These are phyloP conservation scores for Ophiostoma angusticollis DNA, from an alignment of 2,329 filamentous ascomycete genomes.

Conservation along the genomic window DNA sequence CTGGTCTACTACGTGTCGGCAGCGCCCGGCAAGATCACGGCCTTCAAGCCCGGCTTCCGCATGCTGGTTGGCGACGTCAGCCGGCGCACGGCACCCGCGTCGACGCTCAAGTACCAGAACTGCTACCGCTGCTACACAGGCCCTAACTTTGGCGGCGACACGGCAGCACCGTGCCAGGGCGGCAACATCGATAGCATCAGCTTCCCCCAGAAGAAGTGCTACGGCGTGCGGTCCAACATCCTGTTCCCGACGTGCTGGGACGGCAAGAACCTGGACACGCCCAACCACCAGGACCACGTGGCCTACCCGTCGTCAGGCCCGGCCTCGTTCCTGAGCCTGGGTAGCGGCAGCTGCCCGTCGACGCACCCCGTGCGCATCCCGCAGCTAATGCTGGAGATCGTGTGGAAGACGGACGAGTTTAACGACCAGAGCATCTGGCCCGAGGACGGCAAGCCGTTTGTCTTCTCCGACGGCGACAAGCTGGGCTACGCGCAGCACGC, in stretches of 20 bases:
- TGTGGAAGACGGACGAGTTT: constrained; percentile 30
- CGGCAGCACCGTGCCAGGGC: constrained; percentile 30
- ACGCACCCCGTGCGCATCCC: constrained; percentile 29
- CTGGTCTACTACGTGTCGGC: constrained; percentile 33
- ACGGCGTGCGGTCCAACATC: constrained; percentile 32
- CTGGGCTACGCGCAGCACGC: constrained; percentile 30
- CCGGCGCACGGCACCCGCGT: constrained; percentile 21
- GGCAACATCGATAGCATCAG: constrained; percentile 26
- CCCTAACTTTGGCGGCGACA: constrained; percentile 32
- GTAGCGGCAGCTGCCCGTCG: constrained; percentile 27
- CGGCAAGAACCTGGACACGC: constrained; percentile 32
- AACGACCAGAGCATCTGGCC: constrained; percentile 26
- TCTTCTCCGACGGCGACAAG: constrained; percentile 24
- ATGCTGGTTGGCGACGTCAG: constrained; percentile 33
- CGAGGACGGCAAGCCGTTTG: constrained; percentile 26
- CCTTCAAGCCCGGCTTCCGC: constrained; percentile 35
- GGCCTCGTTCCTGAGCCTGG: constrained; percentile 29
- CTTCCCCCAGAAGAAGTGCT: constrained; percentile 27
- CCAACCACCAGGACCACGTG: constrained; percentile 33
- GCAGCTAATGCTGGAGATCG: constrained; percentile 35
- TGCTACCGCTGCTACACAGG: constrained; percentile 34
- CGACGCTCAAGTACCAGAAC: constrained; percentile 23
- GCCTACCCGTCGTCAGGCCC: constrained; percentile 30
- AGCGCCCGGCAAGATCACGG: constrained; percentile 29
- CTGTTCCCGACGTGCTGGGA: constrained; percentile 40